Evolutionary conservation across 331 rosid genomes (phyloP).

Genomic region (Prunus yedoensis): DNA sequence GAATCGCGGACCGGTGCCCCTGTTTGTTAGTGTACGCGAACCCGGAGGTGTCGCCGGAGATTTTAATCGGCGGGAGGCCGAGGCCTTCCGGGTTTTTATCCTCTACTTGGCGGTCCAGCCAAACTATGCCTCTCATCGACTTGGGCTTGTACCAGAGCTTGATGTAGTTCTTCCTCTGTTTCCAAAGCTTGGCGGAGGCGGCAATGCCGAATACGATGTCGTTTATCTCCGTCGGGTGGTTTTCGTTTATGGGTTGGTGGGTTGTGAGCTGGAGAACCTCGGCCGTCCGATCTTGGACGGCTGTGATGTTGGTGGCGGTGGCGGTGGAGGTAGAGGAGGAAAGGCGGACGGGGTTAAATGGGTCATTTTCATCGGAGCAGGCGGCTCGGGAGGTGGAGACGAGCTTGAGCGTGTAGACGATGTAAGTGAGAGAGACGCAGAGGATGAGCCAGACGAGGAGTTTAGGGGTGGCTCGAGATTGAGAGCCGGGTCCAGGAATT

Average conservation of each 20-base stretch:
- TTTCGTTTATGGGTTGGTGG: conserved; percentile 6
- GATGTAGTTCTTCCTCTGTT: conserved; percentile 73
- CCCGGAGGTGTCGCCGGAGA: conserved; percentile 69
- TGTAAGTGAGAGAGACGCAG: conserved; percentile 62
- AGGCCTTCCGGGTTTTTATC: conserved; percentile 22
- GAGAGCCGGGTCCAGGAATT: conserved; percentile 32
- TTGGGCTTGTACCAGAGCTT: conserved; percentile 75
- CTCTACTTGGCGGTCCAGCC: conserved; percentile 63
- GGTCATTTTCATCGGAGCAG: conserved; percentile 40
- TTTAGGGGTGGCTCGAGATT: conserved; percentile 45
- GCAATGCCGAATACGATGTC: conserved; percentile 91
- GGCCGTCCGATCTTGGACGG: conserved; percentile 4
- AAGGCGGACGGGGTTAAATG: conserved; percentile 32
- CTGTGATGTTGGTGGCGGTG: conserved; percentile 13
- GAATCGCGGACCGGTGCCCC: conserved; percentile 91
- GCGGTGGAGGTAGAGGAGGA: neutral
- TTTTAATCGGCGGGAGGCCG: conserved; percentile 52
- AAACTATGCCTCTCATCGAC: conserved; percentile 76
- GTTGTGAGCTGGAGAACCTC: conserved; percentile 23
- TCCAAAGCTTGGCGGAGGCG: conserved; percentile 86
- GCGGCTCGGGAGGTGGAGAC: conserved; percentile 48
- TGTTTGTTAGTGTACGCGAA: conserved; percentile 65
- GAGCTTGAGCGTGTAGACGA: conserved; percentile 68
- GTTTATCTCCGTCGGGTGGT: conserved; percentile 45
- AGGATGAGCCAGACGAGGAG: conserved; percentile 70